Conservation (phyloP, 257 asterid species). For the Sherardia arvensis region DNA sequence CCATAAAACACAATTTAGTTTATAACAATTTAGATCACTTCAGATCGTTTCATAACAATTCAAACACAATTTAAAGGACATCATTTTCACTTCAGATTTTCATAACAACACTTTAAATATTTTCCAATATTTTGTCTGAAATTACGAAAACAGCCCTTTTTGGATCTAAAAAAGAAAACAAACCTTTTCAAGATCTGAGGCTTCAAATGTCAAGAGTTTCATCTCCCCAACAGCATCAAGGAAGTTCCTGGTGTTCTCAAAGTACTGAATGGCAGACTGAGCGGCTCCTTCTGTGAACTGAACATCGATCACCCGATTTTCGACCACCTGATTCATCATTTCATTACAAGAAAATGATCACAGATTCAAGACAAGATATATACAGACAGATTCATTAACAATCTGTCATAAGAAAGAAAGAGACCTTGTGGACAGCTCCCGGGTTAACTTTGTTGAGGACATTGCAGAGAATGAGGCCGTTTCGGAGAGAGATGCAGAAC, state of each 20-base stretch:
- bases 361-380: background rate
- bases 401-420: no score
- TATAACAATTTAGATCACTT: no score
- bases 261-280: slow-evolving; percentile 91
- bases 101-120: no score
- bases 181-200: slow-evolving; percentile 90
- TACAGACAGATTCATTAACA: no score
- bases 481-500: slow-evolving; percentile 75
- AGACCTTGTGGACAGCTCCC: slow-evolving; percentile 79
- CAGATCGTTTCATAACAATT: no score
- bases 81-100: no score
- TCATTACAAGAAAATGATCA: background rate
- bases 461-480: slow-evolving; percentile 93
- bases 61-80: no score
- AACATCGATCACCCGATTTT: slow-evolving; percentile 62
- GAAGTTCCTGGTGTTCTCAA: slow-evolving; percentile 87
- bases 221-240: slow-evolving; percentile 71
- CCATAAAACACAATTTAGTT: no score
- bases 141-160: no score
- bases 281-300: slow-evolving; percentile 86
- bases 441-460: slow-evolving; percentile 95
- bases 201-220: slow-evolving; percentile 84
- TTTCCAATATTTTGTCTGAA: no score
- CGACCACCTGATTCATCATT: slow-evolving; percentile 56
- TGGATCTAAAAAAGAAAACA: no score